These are phyloP conservation scores for Xanthoceras sorbifolium DNA, from an alignment of 345 rosid genomes.

Conservation along the genomic window DNA sequence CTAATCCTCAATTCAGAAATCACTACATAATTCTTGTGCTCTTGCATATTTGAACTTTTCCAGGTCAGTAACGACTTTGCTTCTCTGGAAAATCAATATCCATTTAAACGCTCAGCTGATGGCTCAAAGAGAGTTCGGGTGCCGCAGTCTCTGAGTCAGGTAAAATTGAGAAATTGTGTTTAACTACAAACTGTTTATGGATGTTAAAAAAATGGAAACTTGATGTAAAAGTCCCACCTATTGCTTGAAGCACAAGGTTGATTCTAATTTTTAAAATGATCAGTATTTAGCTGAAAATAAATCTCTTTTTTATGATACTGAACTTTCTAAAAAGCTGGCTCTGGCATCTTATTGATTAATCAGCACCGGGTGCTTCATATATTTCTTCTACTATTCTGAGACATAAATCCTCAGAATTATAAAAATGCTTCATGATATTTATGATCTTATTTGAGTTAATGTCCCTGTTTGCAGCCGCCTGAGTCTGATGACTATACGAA, in stretches of 20 bases:
- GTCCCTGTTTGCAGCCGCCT: slow-evolving; percentile 35
- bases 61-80: slow-evolving; percentile 53
- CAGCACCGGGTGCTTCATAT: neutral
- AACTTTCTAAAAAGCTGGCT: neutral
- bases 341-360: neutral
- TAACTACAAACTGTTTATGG: slow-evolving; percentile 3
- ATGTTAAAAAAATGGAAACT: neutral
- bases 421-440: neutral
- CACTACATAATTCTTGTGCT: neutral
- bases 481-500: slow-evolving; percentile 46
- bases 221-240: neutral
- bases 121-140: slow-evolving; percentile 84
- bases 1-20: neutral
- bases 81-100: slow-evolving; percentile 55
- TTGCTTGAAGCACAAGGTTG: neutral
- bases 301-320: neutral
- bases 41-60: neutral
- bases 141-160: slow-evolving; percentile 62
- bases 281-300: neutral
- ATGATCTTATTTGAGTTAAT: slow-evolving; percentile 9
- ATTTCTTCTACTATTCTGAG: neutral
- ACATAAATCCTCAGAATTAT: no score
- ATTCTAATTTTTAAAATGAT: neutral
- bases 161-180: slow-evolving; percentile 13
- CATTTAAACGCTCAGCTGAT: slow-evolving; percentile 77